Conservation (phyloP, 106 monocot species). For the Dioscorea zingiberensis region DNA sequence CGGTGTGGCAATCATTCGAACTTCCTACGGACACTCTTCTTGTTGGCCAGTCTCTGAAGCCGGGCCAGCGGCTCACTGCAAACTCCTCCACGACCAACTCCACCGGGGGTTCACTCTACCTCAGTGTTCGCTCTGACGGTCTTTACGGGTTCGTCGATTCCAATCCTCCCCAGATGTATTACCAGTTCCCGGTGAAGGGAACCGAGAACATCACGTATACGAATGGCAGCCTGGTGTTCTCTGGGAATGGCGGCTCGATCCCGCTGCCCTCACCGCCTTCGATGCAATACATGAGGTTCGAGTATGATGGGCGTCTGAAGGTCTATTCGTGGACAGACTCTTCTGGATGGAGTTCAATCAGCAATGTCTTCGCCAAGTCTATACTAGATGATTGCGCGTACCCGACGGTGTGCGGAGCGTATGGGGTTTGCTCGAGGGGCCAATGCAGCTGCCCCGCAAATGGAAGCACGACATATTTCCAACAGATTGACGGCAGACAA, state of each 20-base stretch:
- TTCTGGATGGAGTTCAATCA: conserved; percentile 11
- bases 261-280: conserved; percentile 10
- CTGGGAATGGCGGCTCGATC: neutral
- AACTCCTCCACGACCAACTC: conserved; percentile 13
- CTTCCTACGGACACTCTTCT: conserved; percentile 50
- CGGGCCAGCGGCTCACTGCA: conserved; percentile 22
- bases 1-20: conserved; percentile 49
- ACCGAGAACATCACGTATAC: conserved; percentile 17
- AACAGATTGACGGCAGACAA: conserved; percentile 12
- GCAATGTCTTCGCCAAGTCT: conserved; percentile 14
- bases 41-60: conserved; percentile 23
- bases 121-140: conserved; percentile 1
- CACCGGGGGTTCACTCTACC: conserved; percentile 10
- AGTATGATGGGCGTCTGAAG: conserved; percentile 42
- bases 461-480: conserved; percentile 13
- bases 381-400: conserved; percentile 15
- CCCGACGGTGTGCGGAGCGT: conserved; percentile 37
- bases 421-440: conserved; percentile 43
- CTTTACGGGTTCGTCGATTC: conserved; percentile 16
- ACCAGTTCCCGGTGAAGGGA: neutral
- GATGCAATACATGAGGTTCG: conserved; percentile 39
- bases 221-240: conserved; percentile 21
- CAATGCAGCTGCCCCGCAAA: conserved; percentile 44
- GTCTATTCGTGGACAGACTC: conserved; percentile 21
- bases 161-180: conserved; percentile 27